These are phyloP conservation scores for Biscogniauxia sp. DNA, from an alignment of 2,329 filamentous ascomycete species.

Conservation along the genomic window DNA sequence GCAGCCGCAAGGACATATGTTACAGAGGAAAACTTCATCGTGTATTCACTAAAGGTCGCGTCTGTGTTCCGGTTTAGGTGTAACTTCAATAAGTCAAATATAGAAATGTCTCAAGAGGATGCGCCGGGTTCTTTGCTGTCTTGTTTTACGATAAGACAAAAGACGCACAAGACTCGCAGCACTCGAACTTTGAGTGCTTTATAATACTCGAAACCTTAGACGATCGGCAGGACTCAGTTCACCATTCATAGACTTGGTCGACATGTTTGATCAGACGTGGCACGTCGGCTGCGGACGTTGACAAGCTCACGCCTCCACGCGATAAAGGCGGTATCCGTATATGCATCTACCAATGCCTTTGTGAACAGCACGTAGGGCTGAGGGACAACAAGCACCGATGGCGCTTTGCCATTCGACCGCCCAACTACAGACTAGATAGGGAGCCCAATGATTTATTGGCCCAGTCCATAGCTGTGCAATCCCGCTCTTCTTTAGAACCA, in stretches of 20 bases:
- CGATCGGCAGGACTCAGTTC: background rate
- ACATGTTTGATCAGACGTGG: background rate
- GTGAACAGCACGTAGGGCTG: background rate
- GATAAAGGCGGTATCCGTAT: background rate
- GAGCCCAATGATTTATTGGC: background rate
- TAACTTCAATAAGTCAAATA: background rate
- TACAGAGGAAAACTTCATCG: conserved; percentile 13
- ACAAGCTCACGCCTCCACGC: background rate
- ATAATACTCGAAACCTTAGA: background rate
- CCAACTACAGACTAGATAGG: background rate
- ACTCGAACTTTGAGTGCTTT: background rate
- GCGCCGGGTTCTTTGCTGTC: background rate
- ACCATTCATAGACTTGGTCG: background rate
- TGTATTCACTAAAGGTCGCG: background rate
- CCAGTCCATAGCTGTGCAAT: background rate
- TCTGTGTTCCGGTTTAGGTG: background rate
- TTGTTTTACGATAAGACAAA: background rate
- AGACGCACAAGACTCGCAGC: background rate
- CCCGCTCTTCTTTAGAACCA: background rate
- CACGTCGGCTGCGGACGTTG: background rate
- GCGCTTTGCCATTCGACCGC: background rate
- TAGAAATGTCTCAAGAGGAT: background rate
- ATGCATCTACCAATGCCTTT: background rate
- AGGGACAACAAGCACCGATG: background rate
- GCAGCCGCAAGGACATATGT: conserved; percentile 5